Evolutionary conservation across 345 rosid genomes (phyloP), one percentile per base, ranked within the genome.

Genomic region (Populus simonii): DNA sequence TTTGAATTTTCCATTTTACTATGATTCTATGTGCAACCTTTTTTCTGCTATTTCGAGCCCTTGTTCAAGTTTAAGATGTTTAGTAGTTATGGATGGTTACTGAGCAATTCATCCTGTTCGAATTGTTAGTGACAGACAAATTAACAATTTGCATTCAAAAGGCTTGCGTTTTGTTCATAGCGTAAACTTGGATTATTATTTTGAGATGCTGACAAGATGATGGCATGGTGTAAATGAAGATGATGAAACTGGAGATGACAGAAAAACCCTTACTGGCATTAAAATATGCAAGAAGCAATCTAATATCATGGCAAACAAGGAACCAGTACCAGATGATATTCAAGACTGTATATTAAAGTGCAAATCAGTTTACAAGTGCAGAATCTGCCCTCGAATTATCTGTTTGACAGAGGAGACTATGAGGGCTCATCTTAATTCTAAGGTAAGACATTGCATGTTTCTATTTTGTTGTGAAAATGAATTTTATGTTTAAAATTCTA

Each of bases 321-420:
- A 83, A 59, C 72, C 84, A 7, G 59, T 84, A 15, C 83, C 87
- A 68, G 79, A 75, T 75, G 90, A 87, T 83, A 78, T 90, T 74
- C 84, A 88, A n/a, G 88, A 85, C 18, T 92, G 89, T 88, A 77
- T 96, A 72, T 63, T 91, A 43, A 84, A 88, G 80, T 80, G 83
- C 85, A 92, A 96, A 79, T 89, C 96, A 0, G 93, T 91, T 80
- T 93, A 84, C 78, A 92, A 84, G 85, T 96, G 99, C 90, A 87
- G 90, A 86, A 84, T 92, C 66, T 96, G 98, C 79, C 98, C 98
- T 31, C 80, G 82, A 23, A 79, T 81, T 65, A 71, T 96, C 81
- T 96, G 96, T 78, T 79, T 96, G 86, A 90, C 87, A n/a, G 92
- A 92, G 83, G 87, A 73, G 71, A 76, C 92, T n/a, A 74, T 88